Evolutionary conservation across 2,329 filamentous ascomycete genomes (phyloP), one percentile per base, ranked within the genome.

Genomic region (Sporothrix brasiliensis): DNA sequence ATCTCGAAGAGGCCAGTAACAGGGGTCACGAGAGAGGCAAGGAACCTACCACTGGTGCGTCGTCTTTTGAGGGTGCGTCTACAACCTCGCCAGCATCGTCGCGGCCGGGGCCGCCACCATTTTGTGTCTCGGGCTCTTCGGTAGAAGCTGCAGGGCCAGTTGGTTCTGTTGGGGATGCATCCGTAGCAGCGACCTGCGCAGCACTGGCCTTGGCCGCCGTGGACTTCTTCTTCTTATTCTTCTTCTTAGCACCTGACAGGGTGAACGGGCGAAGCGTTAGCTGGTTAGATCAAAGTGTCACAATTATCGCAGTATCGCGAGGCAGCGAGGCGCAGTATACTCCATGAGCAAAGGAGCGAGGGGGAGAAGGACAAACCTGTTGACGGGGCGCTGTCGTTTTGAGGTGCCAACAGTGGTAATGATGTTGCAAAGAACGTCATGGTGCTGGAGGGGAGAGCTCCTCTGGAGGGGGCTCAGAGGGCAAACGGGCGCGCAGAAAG

Each of bases 191-290:
- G 21, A 71, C 21, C 58, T 47, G 56, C 39, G 69, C 63, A n/a
- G 61, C 60, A 72, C 72, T 68, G 70, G 79, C 77, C 77, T 84
- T 86, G 77, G 79, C 80, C 58, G 81, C 81, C 74, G 83, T 86
- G 9, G 72, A 67, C 82, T 85, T 87, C 81, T 86, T 88, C 79
- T 87, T 88, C 75, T 85, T 87, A 76, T 83, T 85, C 77, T 83
- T 85, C 80, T 86, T 88, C 80, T 86, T 88, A 79, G 84, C 86
- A 66, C 82, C 76, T 75, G 34, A 54, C 60, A 60, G 58, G 58
- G 50, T 49, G 58, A 19, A 52, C 47, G 69, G 39, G 39, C 60
- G 19, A 14, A 13, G 11, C 39, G 30, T 41, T 61, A 52, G 60
- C 60, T 58, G 24, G 13, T 47, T 2, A 41, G 21, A 58, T 41